phyloP scores from a whole-genome alignment of 2,329 filamentous ascomycete genomes.

The Chrysoporthe puriensis region DNA sequence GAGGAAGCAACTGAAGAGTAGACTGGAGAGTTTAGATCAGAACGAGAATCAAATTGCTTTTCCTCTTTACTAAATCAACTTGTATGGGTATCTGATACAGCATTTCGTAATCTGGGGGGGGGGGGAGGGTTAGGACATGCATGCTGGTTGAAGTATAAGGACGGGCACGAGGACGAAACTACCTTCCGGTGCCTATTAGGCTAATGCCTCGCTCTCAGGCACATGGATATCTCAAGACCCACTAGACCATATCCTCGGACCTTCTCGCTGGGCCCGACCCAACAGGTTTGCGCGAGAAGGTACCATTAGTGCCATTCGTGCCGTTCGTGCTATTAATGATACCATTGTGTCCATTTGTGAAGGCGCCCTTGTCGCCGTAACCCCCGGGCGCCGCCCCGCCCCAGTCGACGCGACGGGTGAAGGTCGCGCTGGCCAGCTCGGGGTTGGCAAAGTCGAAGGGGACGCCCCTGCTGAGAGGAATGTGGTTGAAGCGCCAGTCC shows the following conservation, averaged over 20 bases:
- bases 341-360: background rate
- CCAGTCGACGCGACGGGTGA: conserved; percentile 36
- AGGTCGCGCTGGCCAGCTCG: conserved; percentile 33
- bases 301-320: conserved; percentile 6
- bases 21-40: background rate
- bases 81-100: conserved; percentile 10
- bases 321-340: conserved; percentile 5
- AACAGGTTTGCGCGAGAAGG: conserved; percentile 26
- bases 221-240: background rate
- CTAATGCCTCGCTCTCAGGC: background rate
- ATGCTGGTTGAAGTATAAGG: background rate
- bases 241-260: conserved; percentile 25
- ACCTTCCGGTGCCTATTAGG: background rate
- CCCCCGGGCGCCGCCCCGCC: conserved; percentile 6
- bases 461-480: conserved; percentile 56
- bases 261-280: background rate
- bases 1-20: background rate
- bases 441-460: conserved; percentile 38
- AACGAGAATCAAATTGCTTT: background rate
- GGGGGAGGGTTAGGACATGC: background rate
- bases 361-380: conserved; percentile 3
- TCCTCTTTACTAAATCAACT: background rate
- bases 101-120: background rate
- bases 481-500: conserved; percentile 71
- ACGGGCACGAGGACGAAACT: background rate